Evolutionary conservation across 2,329 filamentous ascomycete genomes (phyloP), one percentile per base, ranked within the genome.

Genomic region (Exophiala dermatitidis): DNA sequence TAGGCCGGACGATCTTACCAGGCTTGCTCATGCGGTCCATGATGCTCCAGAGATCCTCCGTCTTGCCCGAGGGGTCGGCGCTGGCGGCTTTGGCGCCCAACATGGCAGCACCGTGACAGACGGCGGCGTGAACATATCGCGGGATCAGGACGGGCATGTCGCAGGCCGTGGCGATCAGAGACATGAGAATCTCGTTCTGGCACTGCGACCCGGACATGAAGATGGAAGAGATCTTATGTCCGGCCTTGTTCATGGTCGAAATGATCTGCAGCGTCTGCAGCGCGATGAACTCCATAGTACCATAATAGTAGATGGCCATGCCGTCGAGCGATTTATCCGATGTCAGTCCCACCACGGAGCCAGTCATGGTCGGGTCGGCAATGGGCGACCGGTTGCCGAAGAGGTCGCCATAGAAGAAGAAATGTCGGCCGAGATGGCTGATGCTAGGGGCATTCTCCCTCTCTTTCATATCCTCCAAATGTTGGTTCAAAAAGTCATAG

Each of bases 181-280:
- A 80, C 85, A 98, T 95, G 51, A 98, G 77, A 56, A 97, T 82
- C 33, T 85, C 82, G 71, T 98, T 98, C 72, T 96, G 90, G 76
- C 93, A 98, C 70, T 97, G 93, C 7, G 88, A 94, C 57, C 93
- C 93, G 3, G 89, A 95, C 93, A 98, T 97, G 81, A 97, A 98
- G 71, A 98, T 95, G 59, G 86, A 91, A 46, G 79, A 83, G 69
- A 98, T 90, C 62, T 80, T 76, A 73, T 98, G 93, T 6, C 93
- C 93, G 1, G 89, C 77, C 44, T 80, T 76, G 76, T 97, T 98
- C 90, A 98, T 96, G 34, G 86, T 81, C 65, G 94, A 86, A 60
- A 98, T 80, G 64, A 98, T 98, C 71, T 98, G 93, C 54, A 88
- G 84, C 0, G 93, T 98, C 72, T 98, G 93, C 69, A 97, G 81